Evolutionary conservation across 306 rosid species (phyloP), one percentile per base, ranked within the genome.

Genomic region (Luffa aegyptiaca): DNA sequence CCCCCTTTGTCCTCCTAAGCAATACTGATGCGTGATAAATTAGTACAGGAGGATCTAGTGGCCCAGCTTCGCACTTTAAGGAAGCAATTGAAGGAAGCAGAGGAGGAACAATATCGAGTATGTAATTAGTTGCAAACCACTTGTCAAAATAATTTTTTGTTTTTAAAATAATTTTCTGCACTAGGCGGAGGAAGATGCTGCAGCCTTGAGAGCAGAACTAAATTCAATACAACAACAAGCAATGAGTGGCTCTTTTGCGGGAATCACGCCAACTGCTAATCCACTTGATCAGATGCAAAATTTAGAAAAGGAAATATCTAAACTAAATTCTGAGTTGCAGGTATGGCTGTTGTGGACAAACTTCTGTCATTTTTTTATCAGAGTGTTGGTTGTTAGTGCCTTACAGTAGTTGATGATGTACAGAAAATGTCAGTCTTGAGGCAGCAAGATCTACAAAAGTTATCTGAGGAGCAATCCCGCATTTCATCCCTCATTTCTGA

Each of bases 181-280:
- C 44, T 84, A 95, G 98, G 98, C 97, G 18, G 98, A 95, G 90
- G 98, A 95, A 88, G 97, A 95, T 87, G 97, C 98, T 48, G 96
- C 97, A 46, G 80, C 97, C 49, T 80, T 92, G 89, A 91, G 97
- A 85, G 97, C 97, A 10, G 98, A 95, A 69, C 84, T 95, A 82
- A 92, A 92, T 82, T 88, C 81, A 83, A 83, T 91, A 72, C 98
- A 95, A 84, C 92, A 91, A 83, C 98, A 95, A 84, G 84, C 97
- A 58, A 86, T 88, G 96, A 88, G 78, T 52, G 88, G 86, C 81
- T 80, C 93, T 17, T 82, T 86, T 62, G 83, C 89, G 18, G 75
- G 90, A 80, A 81, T 87, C 21, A 80, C 85, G 63, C 63, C 93
- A 42, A 55, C 83, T 85, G 85, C 84, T 51, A 88, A 56, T 81